Base-by-base conservation (phyloP, 129 eudicot genomes). In the Flaveria sonorensis region DNA sequence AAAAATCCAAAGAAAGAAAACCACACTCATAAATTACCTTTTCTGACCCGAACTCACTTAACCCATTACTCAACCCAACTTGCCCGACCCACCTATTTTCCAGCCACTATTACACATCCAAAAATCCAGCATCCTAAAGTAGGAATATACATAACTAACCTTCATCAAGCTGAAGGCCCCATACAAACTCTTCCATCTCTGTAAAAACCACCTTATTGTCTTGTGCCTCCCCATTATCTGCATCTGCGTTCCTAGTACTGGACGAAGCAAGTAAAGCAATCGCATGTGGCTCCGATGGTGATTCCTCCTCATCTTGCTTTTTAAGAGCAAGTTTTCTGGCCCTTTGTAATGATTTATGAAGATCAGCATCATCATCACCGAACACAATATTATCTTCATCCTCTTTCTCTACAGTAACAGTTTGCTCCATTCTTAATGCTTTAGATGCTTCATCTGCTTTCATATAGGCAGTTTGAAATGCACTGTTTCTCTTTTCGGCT, bases 141-240 rank as follows among this genome's bases (percentile, higher is more conserved):
- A 59, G 14, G 19, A 51, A 56, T 14, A 51, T 2, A 19, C 5
- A 4, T 53, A 70, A 28, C 82, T 47, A 77, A 87, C 97, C 98
- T 86, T 91, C 97, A 78, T 92, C 90, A 73, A 91, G 93, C 76
- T 91, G 99, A 21, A 87, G 99, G 75, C 99, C 94, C 97, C 97
- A 88, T 21, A 95, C 97, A 83, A 94, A 94, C 83, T 94, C 98
- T 59, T 95, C 99, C 99, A 95, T 92, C 81, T 95, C 97, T 6
- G 99, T 92, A 71, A 95, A 89, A 76, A 91, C 91, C 70, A 95
- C 89, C 79, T 91, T 91, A 76, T 89, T 89, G 46, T 91, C 96
- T 82, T 84, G 86, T 1, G 81, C 39, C 75, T 92, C 96, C 43
- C 83, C 86, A 6, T 71, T 73, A 60, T 85, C 89, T 4, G 76